Evolutionary conservation across 352 stramenopile species (phyloP).

Genomic region (Phytophthora litchii): DNA sequence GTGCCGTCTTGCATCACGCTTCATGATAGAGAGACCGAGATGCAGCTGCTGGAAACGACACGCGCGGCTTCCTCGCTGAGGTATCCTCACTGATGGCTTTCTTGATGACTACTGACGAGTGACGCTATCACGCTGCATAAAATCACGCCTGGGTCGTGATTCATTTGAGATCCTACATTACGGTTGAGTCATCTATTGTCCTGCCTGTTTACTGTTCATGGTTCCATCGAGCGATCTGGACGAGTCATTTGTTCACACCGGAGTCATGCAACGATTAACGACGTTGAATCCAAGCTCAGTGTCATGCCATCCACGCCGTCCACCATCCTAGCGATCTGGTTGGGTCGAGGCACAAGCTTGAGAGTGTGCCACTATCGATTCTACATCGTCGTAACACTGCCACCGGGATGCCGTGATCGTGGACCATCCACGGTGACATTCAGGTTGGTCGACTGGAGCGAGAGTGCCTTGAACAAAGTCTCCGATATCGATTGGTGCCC

Average conservation of each 20-base stretch:
- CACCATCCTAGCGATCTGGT: constrained; percentile 21
- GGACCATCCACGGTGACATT: constrained; percentile 1
- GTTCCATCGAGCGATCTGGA: neutral
- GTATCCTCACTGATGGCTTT: too few relatives aligned
- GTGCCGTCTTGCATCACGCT: too few relatives aligned
- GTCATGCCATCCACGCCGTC: constrained; percentile 19
- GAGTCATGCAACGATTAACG: constrained; percentile 20
- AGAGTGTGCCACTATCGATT: neutral
- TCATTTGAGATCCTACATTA: too few relatives aligned
- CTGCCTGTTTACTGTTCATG: neutral
- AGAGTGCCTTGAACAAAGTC: constrained; percentile 8
- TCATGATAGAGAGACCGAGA: too few relatives aligned
- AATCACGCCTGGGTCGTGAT: too few relatives aligned
- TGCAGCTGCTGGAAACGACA: too few relatives aligned
- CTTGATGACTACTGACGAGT: too few relatives aligned
- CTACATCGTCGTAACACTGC: neutral
- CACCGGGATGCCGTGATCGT: neutral
- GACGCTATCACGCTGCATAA: too few relatives aligned
- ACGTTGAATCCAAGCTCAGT: neutral
- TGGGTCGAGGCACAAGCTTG: constrained; percentile 26
- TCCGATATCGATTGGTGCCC: constrained; percentile 14
- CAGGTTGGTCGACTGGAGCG: constrained; percentile 17
- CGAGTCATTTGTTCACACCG: constrained; percentile 7
- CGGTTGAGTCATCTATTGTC: too few relatives aligned
- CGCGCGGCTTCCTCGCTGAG: too few relatives aligned